Conservation (phyloP, 768 basidiomycete species). For the Floccularia luteovirens region DNA sequence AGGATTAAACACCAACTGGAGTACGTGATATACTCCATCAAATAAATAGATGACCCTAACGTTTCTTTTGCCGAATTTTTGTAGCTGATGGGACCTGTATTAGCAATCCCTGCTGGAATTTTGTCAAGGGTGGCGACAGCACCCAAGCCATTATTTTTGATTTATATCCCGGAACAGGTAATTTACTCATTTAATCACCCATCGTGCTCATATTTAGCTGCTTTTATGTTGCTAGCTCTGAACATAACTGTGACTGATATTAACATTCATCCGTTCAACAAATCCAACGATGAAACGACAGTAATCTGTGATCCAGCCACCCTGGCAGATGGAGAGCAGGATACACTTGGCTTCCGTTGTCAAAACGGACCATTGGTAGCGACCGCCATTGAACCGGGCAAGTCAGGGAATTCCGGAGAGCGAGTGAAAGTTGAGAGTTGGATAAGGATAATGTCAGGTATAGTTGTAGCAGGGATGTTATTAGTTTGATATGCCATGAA, state of each 20-base stretch:
- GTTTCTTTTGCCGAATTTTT: not conserved
- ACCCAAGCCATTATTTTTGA: conserved; percentile 29
- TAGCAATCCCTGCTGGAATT: conserved; percentile 31
- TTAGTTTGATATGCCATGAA: no score
- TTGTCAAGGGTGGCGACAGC: conserved; percentile 21
- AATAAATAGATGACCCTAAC: not conserved
- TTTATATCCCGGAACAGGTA: conserved; percentile 25
- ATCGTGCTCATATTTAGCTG: not conserved
- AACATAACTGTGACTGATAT: conserved; percentile 17
- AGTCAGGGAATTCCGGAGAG: conserved; percentile 1
- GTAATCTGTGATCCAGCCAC: conserved; percentile 23
- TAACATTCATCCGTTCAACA: conserved; percentile 17
- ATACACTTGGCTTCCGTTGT: conserved; percentile 22
- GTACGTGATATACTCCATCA: conserved; percentile 13
- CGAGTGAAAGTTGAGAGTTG: no score
- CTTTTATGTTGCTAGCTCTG: conserved; percentile 11
- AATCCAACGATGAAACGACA: conserved; percentile 14
- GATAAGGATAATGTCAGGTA: no score
- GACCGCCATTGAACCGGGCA: conserved; percentile 8
- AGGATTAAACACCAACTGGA: conserved; percentile 25
- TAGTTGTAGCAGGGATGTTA: no score
- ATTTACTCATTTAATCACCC: not conserved
- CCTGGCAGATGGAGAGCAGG: conserved; percentile 18
- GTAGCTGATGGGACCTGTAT: conserved; percentile 31
- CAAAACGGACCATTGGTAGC: conserved; percentile 17